Evolutionary conservation across 108 stramenopile genomes (phyloP).

Genomic region (Aurantiochytrium sp.): DNA sequence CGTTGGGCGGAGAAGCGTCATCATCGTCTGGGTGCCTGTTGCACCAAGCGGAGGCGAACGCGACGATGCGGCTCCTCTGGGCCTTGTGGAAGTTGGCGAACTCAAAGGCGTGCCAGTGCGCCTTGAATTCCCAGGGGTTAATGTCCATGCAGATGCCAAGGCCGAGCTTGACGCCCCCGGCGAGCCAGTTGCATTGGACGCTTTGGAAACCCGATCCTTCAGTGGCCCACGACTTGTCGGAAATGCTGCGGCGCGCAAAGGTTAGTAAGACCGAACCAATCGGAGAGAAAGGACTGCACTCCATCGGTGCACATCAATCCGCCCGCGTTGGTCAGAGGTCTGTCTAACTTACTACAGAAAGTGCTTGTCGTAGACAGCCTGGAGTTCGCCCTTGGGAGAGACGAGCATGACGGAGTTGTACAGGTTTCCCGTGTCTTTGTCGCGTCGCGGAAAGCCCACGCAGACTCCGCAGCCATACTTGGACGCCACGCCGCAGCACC

Average conservation of each 20-base stretch:
- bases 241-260: not conserved
- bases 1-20: not conserved
- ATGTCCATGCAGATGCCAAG: constrained; percentile 31
- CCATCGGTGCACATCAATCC: not conserved
- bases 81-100: not conserved
- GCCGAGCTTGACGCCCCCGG: not conserved
- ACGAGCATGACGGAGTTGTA: not conserved
- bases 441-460: not conserved
- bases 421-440: not conserved
- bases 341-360: not conserved
- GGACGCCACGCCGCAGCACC: not conserved
- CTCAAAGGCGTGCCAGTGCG: not conserved
- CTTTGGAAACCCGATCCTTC: not conserved
- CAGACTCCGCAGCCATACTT: not conserved
- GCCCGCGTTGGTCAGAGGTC: not conserved
- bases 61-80: not conserved
- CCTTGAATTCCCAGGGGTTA: not conserved
- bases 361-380: not conserved
- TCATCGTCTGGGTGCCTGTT: not conserved
- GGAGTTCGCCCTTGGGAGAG: not conserved
- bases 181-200: not conserved
- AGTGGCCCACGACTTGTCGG: not conserved
- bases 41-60: constrained; percentile 16
- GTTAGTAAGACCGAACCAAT: not conserved
- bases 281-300: not conserved